Evolutionary conservation across 345 rosid species (phyloP), one percentile per base, ranked within the genome.

Genomic region (Aquilaria malaccensis): DNA sequence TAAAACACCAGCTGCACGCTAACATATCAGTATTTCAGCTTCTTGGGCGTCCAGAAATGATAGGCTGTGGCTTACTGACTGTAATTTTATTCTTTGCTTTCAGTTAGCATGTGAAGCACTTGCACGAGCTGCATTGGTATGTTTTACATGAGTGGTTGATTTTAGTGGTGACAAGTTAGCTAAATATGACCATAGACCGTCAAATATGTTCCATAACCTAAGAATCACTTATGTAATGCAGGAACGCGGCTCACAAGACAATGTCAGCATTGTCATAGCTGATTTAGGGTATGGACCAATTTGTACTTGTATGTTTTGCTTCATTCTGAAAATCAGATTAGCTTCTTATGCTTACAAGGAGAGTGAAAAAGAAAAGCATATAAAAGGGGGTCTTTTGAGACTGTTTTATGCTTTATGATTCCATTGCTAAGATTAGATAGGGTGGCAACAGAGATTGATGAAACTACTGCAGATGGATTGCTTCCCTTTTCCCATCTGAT

Each of bases 31-130:
- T 22, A 22, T 22, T 9, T 37, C 43, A 37, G 7, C 43, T 37
- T 37, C 43, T 4, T 37, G 43, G 43, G 5, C 7, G 43, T 37
- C 43, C 43, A 37, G 43, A 37, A 37, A 4, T 37, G 7, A 37
- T 37, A 37, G 5, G 7, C 7, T 37, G 1, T 37, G 43, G 7
- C 43, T 4, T 37, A 37, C 43, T 30, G 15, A 11, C 30, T 31
- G 30, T 74, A 33, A 71, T 30, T 33, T 55, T 71, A 57, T 31
- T 63, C 64, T 33, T 61, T 51, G 58, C 52, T 72, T 71, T 69
- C 91, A 89, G 97, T 75, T 81, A 72, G 96, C 97, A 63, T 85
- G 91, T 60, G 96, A 93, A 79, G 80, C 89, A 56, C 98, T 93
- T 49, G 94, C 85, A 5, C 81, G 69, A 65, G 76, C 79, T 50